These are phyloP conservation scores for Pythium phragmiticola DNA, from an alignment of 352 stramenopile genomes.

Conservation along the genomic window DNA sequence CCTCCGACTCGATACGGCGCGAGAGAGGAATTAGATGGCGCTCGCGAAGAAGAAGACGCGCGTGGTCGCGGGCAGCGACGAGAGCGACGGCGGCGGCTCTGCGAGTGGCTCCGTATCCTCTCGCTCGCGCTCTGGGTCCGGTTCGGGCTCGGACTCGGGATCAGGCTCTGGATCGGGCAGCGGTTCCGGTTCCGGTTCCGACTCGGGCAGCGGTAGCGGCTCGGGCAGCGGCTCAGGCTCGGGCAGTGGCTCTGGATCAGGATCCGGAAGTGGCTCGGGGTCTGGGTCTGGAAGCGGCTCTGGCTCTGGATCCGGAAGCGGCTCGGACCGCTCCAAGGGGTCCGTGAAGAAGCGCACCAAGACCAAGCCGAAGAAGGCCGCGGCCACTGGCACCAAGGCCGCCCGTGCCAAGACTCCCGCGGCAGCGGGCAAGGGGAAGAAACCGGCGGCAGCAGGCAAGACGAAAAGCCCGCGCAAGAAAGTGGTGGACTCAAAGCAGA, in stretches of 20 bases:
- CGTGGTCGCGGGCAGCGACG: slow-evolving; percentile 69
- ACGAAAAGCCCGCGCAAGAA: slow-evolving; percentile 26
- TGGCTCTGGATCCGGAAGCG: slow-evolving; percentile 28
- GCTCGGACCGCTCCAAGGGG: slow-evolving; percentile 36
- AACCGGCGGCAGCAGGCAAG: slow-evolving; percentile 19
- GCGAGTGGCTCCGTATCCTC: slow-evolving; percentile 61
- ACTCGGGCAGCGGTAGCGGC: slow-evolving; percentile 27
- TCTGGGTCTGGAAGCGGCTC: slow-evolving; percentile 20
- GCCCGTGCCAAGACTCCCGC: slow-evolving; percentile 36
- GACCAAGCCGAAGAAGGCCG: slow-evolving; percentile 31
- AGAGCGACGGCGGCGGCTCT: slow-evolving; percentile 56
- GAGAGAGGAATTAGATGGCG: slow-evolving; percentile 7
- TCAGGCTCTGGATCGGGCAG: slow-evolving; percentile 33
- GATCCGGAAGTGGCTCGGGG: slow-evolving; percentile 24
- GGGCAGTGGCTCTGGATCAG: slow-evolving; percentile 25
- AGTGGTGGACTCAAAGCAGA: slow-evolving; percentile 31
- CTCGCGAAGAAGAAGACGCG: slow-evolving; percentile 49
- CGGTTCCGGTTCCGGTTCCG: slow-evolving; percentile 30
- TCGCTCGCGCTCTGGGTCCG: slow-evolving; percentile 33
- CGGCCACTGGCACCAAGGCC: slow-evolving; percentile 38
- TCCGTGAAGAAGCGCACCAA: slow-evolving; percentile 36
- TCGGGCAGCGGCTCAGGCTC: slow-evolving; percentile 39
- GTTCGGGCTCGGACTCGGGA: slow-evolving; percentile 29
- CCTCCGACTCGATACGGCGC: no score
- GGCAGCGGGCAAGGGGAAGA: slow-evolving; percentile 26